Percentiles rank a stretch among this genome's conserved stretches.
phyloP scores from a whole-genome alignment of 208 protist genomes.

The Crithidia brevicula region DNA sequence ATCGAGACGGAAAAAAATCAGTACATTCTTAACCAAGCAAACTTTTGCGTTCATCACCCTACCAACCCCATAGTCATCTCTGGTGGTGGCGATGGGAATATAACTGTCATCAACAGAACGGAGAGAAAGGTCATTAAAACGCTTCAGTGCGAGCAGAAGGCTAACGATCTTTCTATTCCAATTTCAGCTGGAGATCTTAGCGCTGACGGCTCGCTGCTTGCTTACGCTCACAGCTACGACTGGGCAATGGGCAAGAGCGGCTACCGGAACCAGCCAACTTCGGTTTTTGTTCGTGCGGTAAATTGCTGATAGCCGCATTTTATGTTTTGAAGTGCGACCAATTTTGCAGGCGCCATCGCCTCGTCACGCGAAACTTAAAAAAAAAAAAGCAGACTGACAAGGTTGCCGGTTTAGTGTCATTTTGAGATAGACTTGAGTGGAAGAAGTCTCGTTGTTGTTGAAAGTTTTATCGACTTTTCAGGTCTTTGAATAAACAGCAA shows the following conservation, averaged over 20 bases:
- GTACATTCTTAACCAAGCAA: slow-evolving; percentile 68
- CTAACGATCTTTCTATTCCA: slow-evolving; percentile 52
- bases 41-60: slow-evolving; percentile 77
- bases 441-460: not conserved
- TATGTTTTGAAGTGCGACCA: not conserved
- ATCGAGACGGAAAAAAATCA: slow-evolving; percentile 38
- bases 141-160: slow-evolving; percentile 32
- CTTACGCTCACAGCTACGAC: slow-evolving; percentile 87
- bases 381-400: no score
- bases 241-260: slow-evolving; percentile 79
- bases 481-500: no score
- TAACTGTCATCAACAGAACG: slow-evolving; percentile 49
- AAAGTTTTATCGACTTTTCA: not conserved
- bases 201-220: slow-evolving; percentile 57
- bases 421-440: not conserved
- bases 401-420: no score
- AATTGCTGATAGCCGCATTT: not conserved
- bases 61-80: slow-evolving; percentile 45
- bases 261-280: slow-evolving; percentile 56
- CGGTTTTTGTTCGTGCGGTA: slow-evolving; percentile 42
- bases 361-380: no score
- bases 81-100: slow-evolving; percentile 72
- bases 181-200: slow-evolving; percentile 80
- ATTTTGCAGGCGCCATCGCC: not conserved
- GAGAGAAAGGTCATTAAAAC: slow-evolving; percentile 42